Conservation (phyloP, 371 early-diverging fungal species). For the Batrachochytrium dendrobatidis region DNA sequence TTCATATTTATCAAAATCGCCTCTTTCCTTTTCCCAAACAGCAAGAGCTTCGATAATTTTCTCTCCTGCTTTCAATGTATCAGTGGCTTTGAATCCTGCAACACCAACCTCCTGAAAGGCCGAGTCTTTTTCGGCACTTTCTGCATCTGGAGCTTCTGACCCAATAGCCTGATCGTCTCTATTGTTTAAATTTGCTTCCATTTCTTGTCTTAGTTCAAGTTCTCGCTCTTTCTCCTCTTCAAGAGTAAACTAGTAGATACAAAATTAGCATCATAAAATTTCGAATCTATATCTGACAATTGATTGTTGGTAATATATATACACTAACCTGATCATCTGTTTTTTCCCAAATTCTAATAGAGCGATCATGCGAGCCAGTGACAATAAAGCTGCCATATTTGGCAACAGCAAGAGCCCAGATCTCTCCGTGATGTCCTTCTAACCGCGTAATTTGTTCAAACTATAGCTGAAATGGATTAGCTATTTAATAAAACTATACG, state of each 20-base stretch:
- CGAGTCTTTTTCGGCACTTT: conserved; percentile 28
- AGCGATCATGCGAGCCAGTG: conserved; percentile 84
- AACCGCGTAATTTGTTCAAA: conserved; percentile 91
- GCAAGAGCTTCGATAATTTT: conserved; percentile 84
- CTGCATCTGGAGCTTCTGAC: conserved; percentile 24
- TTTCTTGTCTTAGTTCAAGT: conserved; percentile 78
- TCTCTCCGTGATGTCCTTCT: conserved; percentile 84
- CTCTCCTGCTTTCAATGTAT: conserved; percentile 89
- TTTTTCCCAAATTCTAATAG: conserved; percentile 87
- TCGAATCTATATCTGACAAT: background rate
- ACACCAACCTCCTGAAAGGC: conserved; percentile 46
- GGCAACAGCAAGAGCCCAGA: conserved; percentile 84
- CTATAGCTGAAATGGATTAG: conserved; percentile 19
- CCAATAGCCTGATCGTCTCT: conserved; percentile 29
- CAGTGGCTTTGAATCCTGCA: conserved; percentile 78
- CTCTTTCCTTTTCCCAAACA: conserved; percentile 71
- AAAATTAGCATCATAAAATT: too few species aligned
- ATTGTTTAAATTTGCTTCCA: conserved; percentile 16
- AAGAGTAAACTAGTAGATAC: conserved; percentile 61
- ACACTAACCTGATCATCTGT: conserved; percentile 77
- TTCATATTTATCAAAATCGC: conserved; percentile 19
- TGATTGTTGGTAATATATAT: background rate
- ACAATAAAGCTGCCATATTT: conserved; percentile 81
- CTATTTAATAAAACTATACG: conserved; percentile 14
- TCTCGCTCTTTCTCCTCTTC: conserved; percentile 95